phyloP scores from a whole-genome alignment of 129 eudicot genomes.

The Helichrysum umbraculigerum region DNA sequence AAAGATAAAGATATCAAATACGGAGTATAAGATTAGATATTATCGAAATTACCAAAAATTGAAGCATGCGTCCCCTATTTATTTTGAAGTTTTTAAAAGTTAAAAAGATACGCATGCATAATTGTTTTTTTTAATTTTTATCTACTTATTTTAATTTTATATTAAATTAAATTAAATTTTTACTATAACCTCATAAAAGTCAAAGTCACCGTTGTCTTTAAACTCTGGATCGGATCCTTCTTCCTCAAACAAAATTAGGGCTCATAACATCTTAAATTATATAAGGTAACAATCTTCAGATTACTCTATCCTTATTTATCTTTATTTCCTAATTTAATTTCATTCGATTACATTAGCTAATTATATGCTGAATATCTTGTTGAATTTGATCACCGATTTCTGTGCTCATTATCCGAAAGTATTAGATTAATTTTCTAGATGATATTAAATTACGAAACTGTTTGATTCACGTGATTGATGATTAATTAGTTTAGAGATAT shows the following conservation, averaged over 20 bases:
- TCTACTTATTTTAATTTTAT: too few relatives aligned
- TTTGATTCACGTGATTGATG: constrained; percentile 9
- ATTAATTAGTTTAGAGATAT: neutral
- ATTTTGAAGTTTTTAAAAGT: too few relatives aligned
- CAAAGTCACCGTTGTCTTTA: neutral
- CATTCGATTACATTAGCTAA: neutral
- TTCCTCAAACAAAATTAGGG: constrained; percentile 32
- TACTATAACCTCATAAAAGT: too few relatives aligned
- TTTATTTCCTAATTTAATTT: neutral
- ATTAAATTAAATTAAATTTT: too few relatives aligned
- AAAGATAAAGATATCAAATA: too few relatives aligned
- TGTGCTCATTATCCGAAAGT: constrained; percentile 3
- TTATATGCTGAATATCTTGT: neutral
- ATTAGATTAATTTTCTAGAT: neutral
- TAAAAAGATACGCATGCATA: too few relatives aligned
- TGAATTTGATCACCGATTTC: constrained; percentile 18
- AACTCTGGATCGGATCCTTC: neutral
- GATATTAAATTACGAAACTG: constrained; percentile 21
- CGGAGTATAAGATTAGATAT: too few relatives aligned
- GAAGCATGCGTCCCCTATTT: too few relatives aligned
- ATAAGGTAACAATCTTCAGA: constrained; percentile 28
- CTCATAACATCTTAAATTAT: constrained; percentile 23
- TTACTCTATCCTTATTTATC: constrained; percentile 1
- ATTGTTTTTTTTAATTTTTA: too few relatives aligned
- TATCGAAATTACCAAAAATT: too few relatives aligned